Base-by-base conservation (phyloP, 345 rosid genomes). In the Moricandia moricandioides region DNA sequence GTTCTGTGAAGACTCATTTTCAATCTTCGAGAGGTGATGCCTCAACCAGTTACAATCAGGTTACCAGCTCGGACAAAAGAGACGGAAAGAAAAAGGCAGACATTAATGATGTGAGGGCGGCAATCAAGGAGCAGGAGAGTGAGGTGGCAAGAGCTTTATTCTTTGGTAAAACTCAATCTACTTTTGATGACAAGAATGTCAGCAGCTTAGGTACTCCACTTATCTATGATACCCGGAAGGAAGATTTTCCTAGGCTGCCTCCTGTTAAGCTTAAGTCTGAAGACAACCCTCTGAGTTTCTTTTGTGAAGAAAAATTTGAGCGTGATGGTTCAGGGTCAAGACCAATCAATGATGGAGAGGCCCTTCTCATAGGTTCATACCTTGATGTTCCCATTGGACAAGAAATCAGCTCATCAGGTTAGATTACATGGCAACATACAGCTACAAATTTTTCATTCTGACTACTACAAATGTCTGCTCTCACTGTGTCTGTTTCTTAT, bases 251-350 rank as follows among this genome's bases (percentile, higher is more conserved):
- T 54, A 85, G 96, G 84, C 85, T 96, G 78, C 94, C 99, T 67
- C 99, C 98, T 2, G 99, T 96, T 74, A 96, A 85, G 81, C 92
- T 96, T 58, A 96, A 92, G 81, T 92, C 96, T 6, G 99, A 89
- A 76, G 97, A 96, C 73, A 92, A 88, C 67, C 74, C 88, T n/a
- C 67, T 85, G 64, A 82, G 75, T 74, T 73, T 86, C 69, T 87
- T 82, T 79, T 96, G 98, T 90, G 95, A 89, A 82, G 99, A 91
- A 78, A 92, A 89, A 52, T 87, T 84, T 81, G 98, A 91, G 64
- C 89, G 65, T 49, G 92, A 89, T 85, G 86, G 84, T 58, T 69
- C 87, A 62, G 85, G 87, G 4, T 47, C 77, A 13, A 89, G 87
- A 86, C 87, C 79, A 54, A 69, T 80, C 60, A 73, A 82, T 76